Evolutionary conservation across 768 basidiomycete genomes (phyloP), one percentile per base, ranked within the genome.

Genomic region (Mycena latifolia): DNA sequence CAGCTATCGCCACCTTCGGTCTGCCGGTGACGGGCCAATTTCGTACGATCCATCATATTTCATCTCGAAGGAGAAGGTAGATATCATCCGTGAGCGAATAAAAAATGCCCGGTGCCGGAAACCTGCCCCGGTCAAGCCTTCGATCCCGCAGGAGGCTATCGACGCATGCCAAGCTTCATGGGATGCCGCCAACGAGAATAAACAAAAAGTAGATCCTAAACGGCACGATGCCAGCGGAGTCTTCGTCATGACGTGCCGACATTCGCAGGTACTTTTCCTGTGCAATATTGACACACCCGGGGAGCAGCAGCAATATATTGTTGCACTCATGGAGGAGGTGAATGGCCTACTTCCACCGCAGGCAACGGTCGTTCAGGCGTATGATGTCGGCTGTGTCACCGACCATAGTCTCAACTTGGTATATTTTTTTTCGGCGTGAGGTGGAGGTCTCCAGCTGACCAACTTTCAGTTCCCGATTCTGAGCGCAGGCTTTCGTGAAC

Each of bases 221-320:
- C 61, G 52, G n/a, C 80, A 77, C 55, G 75, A 82, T 45, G 75
- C 79, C 39, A 73, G 68, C 2, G 79, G 82, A 0, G 54, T 80
- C 33, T 82, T 84, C 77, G 77, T 76, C 0, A 66, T 83, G 0
- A 77, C 80, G 0, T 83, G 81, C 63, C 61, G 74, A 0, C 81
- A 39, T 18, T 12, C 14, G 15, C 37, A 39, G 15, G 37, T 39
- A 3, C 37, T 39, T 39, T 39, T 39, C 27, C 61, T 81, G 3
- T 77, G 77, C 22, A 82, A 85, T 54, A 81, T 85, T 20, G 76
- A 79, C 61, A 72, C 78, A 0, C 73, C 79, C 15, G 78, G 81
- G 5, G 77, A 82, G 60, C 69, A 80, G 62, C 78, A 82, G 54
- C 76, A 81, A 24, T 83, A 78, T 65, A 72, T 75, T 24, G 68